A percentile compares a stretch with the other conserved stretches of the same genome.
phyloP scores from a whole-genome alignment of 495 filamentous ascomycete genomes.

The Tuber indicum region DNA sequence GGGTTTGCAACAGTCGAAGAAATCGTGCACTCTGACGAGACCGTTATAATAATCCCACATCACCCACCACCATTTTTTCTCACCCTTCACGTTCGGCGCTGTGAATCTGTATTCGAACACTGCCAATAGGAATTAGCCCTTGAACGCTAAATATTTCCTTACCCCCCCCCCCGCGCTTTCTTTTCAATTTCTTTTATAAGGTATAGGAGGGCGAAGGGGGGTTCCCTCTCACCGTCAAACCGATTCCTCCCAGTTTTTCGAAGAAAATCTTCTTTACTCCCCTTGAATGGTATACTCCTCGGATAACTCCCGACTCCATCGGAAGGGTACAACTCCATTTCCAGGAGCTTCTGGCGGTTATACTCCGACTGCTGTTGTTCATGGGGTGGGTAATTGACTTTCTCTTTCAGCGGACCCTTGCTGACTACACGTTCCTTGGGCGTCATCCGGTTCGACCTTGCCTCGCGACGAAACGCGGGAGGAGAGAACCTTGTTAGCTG shows the following conservation, averaged over 20 bases:
- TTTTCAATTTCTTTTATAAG: neutral
- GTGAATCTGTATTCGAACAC: constrained; percentile 87
- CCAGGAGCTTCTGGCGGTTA: constrained; percentile 46
- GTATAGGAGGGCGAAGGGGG: neutral
- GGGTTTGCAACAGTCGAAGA: constrained; percentile 85
- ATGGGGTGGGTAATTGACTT: constrained; percentile 35
- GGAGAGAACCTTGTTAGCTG: neutral
- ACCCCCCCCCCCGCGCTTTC: neutral
- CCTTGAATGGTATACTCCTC: constrained; percentile 84
- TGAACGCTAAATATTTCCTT: constrained; percentile 11
- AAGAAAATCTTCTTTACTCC: constrained; percentile 80
- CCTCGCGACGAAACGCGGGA: constrained; percentile 13
- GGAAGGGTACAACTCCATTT: constrained; percentile 58
- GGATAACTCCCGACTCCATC: constrained; percentile 62
- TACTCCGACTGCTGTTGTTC: constrained; percentile 28
- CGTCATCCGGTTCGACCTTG: neutral
- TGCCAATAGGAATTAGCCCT: constrained; percentile 43
- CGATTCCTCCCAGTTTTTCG: constrained; percentile 77
- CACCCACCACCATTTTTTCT: constrained; percentile 63
- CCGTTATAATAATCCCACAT: constrained; percentile 98
- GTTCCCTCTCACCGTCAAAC: constrained; percentile 65
- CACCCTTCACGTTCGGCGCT: constrained; percentile 53
- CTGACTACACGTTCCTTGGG: constrained; percentile 22
- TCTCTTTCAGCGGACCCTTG: constrained; percentile 37
- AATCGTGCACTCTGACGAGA: constrained; percentile 87